phyloP scores from a whole-genome alignment of 306 rosid genomes.

The Sicyos edulis region DNA sequence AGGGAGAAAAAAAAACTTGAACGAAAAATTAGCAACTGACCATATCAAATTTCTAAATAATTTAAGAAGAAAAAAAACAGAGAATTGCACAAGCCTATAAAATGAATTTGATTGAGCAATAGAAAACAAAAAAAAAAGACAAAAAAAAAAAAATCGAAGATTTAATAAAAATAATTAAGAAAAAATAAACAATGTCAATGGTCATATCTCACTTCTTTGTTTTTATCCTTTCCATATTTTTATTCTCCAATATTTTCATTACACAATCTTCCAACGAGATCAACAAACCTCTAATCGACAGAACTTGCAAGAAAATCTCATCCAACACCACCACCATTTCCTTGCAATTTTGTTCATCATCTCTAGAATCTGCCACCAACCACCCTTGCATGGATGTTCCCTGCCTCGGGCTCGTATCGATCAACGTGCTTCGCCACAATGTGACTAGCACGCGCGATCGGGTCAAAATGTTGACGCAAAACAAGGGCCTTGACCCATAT shows the following conservation, averaged over 20 bases:
- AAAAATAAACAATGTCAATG: background rate
- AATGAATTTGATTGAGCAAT: background rate
- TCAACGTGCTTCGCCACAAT: slow-evolving; percentile 12
- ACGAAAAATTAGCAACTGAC: background rate
- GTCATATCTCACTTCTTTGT: background rate
- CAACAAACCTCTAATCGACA: background rate
- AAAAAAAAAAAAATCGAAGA: no score
- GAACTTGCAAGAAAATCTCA: slow-evolving; percentile 18
- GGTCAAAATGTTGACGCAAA: slow-evolving; percentile 23
- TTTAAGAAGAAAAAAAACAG: background rate
- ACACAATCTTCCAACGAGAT: background rate
- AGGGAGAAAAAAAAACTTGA: no score
- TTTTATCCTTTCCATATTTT: background rate
- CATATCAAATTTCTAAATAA: background rate
- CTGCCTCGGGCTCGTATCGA: slow-evolving; percentile 20
- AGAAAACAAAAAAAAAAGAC: background rate
- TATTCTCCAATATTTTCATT: background rate
- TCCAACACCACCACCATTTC: background rate
- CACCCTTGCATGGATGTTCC: slow-evolving; percentile 9
- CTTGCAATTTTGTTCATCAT: slow-evolving; percentile 20
- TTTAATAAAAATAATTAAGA: no score
- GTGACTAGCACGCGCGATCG: background rate
- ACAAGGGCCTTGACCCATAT: slow-evolving; percentile 17
- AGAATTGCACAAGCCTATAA: background rate
- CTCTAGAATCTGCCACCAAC: slow-evolving; percentile 10